These are phyloP conservation scores for Infundibulicybe gibba DNA, from an alignment of 768 basidiomycete species.

Conservation along the genomic window DNA sequence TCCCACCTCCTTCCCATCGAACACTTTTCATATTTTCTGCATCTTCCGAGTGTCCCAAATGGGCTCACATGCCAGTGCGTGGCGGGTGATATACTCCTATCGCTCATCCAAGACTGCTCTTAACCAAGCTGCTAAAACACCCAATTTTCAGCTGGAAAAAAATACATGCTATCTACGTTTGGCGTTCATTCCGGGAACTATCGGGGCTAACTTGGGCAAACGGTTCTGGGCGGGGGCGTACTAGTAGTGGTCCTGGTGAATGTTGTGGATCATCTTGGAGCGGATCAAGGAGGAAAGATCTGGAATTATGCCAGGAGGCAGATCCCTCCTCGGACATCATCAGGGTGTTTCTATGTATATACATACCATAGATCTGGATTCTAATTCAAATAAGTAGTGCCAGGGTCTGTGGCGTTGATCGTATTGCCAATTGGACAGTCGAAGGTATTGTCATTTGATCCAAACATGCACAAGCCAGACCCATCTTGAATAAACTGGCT, in stretches of 20 bases:
- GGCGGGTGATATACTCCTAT: slow-evolving; percentile 66
- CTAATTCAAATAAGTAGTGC: too few relatives aligned
- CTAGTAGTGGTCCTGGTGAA: slow-evolving; percentile 33
- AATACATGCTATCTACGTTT: slow-evolving; percentile 43
- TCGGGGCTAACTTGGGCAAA: slow-evolving; percentile 56
- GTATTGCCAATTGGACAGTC: too few relatives aligned
- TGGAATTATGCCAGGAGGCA: slow-evolving; percentile 59
- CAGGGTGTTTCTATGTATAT: too few relatives aligned
- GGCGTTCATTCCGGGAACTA: slow-evolving; percentile 57
- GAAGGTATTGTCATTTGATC: too few relatives aligned
- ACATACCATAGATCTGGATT: too few relatives aligned
- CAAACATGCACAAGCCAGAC: too few relatives aligned
- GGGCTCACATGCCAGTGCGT: slow-evolving; percentile 56
- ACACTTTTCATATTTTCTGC: slow-evolving; percentile 59
- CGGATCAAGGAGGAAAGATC: slow-evolving; percentile 41
- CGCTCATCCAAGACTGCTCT: slow-evolving; percentile 60
- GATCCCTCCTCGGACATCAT: slow-evolving; percentile 19
- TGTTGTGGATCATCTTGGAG: slow-evolving; percentile 38
- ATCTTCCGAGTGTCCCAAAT: slow-evolving; percentile 38
- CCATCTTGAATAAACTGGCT: too few relatives aligned
- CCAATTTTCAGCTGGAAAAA: slow-evolving; percentile 51
- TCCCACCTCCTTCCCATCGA: slow-evolving; percentile 60
- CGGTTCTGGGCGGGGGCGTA: slow-evolving; percentile 43
- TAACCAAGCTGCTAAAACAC: slow-evolving; percentile 60
- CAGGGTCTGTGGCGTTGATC: too few relatives aligned